Conservation (phyloP, 441 rosid genomes). For the Bruguiera hainesii region DNA sequence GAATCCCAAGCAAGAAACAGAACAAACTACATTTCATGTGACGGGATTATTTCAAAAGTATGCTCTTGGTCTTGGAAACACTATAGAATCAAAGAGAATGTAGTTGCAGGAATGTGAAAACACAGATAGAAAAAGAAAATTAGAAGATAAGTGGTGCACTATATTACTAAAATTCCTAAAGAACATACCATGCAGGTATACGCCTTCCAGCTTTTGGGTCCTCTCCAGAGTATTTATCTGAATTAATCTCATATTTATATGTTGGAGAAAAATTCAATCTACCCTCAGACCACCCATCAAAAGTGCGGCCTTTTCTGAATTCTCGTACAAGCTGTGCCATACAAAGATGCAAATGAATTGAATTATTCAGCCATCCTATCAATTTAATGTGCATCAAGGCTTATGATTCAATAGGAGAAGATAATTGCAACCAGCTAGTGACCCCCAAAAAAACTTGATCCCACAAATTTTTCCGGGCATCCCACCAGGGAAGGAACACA, state of each 20-base stretch:
- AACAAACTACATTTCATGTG: background rate
- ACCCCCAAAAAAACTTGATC: background rate
- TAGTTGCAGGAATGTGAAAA: slow-evolving; percentile 6
- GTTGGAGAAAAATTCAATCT: slow-evolving; percentile 73
- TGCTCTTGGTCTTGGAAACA: background rate
- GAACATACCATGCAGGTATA: slow-evolving; percentile 79
- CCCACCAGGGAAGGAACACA: background rate
- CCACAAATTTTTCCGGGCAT: background rate
- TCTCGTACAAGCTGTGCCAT: slow-evolving; percentile 69
- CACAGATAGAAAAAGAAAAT: background rate
- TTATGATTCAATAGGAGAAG: slow-evolving; percentile 3
- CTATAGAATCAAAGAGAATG: background rate
- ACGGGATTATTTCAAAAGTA: slow-evolving; percentile 7
- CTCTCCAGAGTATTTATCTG: slow-evolving; percentile 70
- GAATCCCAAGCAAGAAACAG: background rate
- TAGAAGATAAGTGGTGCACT: background rate
- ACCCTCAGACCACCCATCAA: slow-evolving; percentile 95
- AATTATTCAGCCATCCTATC: slow-evolving; percentile 4
- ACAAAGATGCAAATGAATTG: slow-evolving; percentile 14
- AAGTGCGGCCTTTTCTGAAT: slow-evolving; percentile 60
- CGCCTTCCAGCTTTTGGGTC: slow-evolving; percentile 80
- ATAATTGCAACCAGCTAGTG: background rate
- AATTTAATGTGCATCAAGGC: slow-evolving; percentile 4
- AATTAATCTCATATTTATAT: slow-evolving; percentile 74
- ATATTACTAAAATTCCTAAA: slow-evolving; percentile 1